Conservation (phyloP, 441 rosid species). For the Manihot esculenta region DNA sequence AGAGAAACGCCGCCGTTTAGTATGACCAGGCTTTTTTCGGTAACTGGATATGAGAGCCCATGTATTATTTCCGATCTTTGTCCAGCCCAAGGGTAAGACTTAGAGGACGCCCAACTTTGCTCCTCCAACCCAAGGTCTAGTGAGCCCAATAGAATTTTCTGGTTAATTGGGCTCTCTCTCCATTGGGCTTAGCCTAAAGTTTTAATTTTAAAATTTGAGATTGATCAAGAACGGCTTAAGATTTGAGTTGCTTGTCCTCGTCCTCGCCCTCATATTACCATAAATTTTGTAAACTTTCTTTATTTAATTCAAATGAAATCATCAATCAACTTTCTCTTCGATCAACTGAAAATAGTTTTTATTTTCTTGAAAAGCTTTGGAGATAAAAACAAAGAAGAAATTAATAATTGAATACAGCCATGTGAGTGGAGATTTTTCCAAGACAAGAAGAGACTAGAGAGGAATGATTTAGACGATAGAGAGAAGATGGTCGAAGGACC, state of each 20-base stretch:
- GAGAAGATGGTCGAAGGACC: conserved; percentile 14
- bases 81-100: background rate
- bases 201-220: no score
- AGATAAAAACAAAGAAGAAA: background rate
- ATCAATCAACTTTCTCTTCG: no score
- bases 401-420: background rate
- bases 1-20: background rate
- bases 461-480: background rate
- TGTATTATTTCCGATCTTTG: background rate
- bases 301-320: no score
- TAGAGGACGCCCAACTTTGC: no score
- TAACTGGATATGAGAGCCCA: background rate
- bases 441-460: background rate
- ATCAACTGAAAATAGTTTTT: background rate
- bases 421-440: background rate
- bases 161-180: background rate
- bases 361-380: background rate
- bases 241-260: no score
- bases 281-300: no score
- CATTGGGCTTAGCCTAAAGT: background rate
- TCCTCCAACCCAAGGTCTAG: background rate
- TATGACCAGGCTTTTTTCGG: background rate
- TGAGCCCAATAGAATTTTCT: background rate
- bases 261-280: no score
- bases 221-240: no score